Percentiles rank a stretch among this genome's conserved stretches.
Evolutionary conservation across 176 grass and related monocot species (phyloP).

Genomic region (Chloris gayana): DNA sequence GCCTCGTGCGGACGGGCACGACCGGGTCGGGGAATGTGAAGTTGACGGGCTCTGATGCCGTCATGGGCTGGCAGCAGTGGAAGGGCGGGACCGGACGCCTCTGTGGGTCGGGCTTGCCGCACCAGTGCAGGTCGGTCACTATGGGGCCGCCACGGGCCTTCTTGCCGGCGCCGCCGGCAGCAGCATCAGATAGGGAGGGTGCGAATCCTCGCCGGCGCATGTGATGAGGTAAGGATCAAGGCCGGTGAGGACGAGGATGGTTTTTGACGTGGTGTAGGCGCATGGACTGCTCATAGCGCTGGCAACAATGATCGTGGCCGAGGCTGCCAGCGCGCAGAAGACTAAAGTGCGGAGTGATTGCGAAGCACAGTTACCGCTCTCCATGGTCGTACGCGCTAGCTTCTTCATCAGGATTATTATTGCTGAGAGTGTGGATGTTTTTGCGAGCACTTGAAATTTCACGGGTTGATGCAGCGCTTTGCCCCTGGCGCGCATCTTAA

Average conservation of each 20-base stretch:
- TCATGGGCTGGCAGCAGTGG: slow-evolving; percentile 32
- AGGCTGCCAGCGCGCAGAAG: background rate
- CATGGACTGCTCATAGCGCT: background rate
- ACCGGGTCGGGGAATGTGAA: slow-evolving; percentile 44
- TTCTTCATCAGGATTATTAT: background rate
- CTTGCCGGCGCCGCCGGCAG: too few species aligned
- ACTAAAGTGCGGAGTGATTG: background rate
- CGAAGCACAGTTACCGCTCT: background rate
- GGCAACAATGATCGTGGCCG: background rate
- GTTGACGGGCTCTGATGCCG: background rate
- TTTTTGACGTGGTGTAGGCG: slow-evolving; percentile 14
- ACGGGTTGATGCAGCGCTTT: too few species aligned
- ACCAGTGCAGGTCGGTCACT: background rate
- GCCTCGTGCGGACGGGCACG: slow-evolving; percentile 37
- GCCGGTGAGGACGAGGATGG: slow-evolving; percentile 18
- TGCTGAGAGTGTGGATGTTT: too few species aligned
- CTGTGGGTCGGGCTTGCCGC: slow-evolving; percentile 24
- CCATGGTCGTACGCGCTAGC: background rate
- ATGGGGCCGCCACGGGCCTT: slow-evolving; percentile 25
- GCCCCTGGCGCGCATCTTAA: too few species aligned
- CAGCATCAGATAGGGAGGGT: background rate
- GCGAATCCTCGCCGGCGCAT: background rate
- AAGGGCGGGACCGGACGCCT: slow-evolving; percentile 17
- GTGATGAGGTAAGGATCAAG: slow-evolving; percentile 29
- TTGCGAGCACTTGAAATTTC: too few species aligned